phyloP scores from a whole-genome alignment of 164 flowering plant genomes.

The Magnolia changhungtana region DNA sequence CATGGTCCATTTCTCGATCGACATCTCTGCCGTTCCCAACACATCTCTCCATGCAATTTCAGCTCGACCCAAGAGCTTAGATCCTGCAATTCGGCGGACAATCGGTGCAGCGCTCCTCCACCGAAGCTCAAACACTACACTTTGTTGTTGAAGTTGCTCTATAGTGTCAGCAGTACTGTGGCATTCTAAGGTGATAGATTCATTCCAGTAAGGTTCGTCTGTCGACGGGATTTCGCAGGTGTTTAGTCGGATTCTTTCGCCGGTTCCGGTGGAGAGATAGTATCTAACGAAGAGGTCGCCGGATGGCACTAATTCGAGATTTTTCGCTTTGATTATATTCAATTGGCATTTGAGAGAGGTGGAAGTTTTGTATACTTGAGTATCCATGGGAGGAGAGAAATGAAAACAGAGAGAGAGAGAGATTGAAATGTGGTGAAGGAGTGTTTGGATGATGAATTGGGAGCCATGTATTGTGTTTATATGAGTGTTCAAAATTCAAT shows the following conservation, averaged over 20 bases:
- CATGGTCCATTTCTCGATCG: conserved; percentile 45
- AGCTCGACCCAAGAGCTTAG: conserved; percentile 50
- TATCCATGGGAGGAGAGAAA: neutral
- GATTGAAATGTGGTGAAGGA: neutral
- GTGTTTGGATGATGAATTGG: neutral
- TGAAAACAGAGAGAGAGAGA: neutral
- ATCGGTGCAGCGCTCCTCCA: conserved; percentile 30
- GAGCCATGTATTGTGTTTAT: neutral
- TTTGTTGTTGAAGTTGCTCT: conserved; percentile 33
- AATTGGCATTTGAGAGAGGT: conserved; percentile 35
- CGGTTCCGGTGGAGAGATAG: conserved; percentile 47
- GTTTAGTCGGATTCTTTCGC: conserved; percentile 32
- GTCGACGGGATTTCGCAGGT: conserved; percentile 41
- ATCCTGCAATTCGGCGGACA: conserved; percentile 30
- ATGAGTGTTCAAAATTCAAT: neutral
- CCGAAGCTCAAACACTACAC: conserved; percentile 58
- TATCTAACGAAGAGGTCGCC: conserved; percentile 50
- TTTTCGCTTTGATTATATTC: conserved; percentile 51
- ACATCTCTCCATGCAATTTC: conserved; percentile 56
- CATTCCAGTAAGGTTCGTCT: conserved; percentile 37
- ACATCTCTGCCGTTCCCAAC: conserved; percentile 39
- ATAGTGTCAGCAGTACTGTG: conserved; percentile 33
- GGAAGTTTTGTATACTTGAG: neutral
- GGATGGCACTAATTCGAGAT: conserved; percentile 26
- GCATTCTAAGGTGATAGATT: conserved; percentile 54